Evolutionary conservation across 306 rosid species (phyloP).

Genomic region (Rubus idaeus): DNA sequence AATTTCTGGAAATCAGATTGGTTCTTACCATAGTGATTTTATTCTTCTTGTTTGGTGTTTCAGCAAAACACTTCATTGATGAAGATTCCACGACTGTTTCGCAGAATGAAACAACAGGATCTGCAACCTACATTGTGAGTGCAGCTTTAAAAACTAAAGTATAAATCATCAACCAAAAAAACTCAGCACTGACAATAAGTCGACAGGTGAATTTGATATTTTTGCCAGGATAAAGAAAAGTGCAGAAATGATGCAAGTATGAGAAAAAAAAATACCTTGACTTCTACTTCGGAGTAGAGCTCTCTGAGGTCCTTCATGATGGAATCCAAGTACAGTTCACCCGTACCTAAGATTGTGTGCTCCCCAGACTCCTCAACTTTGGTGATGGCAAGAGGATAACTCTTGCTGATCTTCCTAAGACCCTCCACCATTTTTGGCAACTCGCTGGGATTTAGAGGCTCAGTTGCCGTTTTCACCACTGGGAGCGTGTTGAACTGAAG

Average conservation of each 20-base stretch:
- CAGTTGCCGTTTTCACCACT: conserved; percentile 96
- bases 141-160: conserved; percentile 25
- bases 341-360: conserved; percentile 92
- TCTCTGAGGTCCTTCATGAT: conserved; percentile 99
- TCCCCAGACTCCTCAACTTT: conserved; percentile 99
- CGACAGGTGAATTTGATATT: neutral
- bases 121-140: conserved; percentile 70
- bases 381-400: conserved; percentile 95
- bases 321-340: conserved; percentile 98
- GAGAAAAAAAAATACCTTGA: conserved; percentile 56
- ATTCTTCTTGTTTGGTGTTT: conserved; percentile 96
- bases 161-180: conserved; percentile 18
- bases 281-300: conserved; percentile 98
- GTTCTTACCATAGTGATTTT: conserved; percentile 91
- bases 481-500: conserved; percentile 94
- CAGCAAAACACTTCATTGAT: conserved; percentile 99
- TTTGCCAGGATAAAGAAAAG: conserved; percentile 4
- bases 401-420: conserved; percentile 94
- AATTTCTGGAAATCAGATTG: neutral
- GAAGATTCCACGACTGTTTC: conserved; percentile 98
- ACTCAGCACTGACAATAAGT: neutral
- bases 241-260: neutral
- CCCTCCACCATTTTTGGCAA: conserved; percentile 99
- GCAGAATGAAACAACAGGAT: conserved; percentile 97
- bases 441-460: conserved; percentile 97